A percentile compares a stretch with the other conserved stretches of the same genome.
Evolutionary conservation across 2,329 filamentous ascomycete genomes (phyloP).

Genomic region (Trichoderma sp.): DNA sequence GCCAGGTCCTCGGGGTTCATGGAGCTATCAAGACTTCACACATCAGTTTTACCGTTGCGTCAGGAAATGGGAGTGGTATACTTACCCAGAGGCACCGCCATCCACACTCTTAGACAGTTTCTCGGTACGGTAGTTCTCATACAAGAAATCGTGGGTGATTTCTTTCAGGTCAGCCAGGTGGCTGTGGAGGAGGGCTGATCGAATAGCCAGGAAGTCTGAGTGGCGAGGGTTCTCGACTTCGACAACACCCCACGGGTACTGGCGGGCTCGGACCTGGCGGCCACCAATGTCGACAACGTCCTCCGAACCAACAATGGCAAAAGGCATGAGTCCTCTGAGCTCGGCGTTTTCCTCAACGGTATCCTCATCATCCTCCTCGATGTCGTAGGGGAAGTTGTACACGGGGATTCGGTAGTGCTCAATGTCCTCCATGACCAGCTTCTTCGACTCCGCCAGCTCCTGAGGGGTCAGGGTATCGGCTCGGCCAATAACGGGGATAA

Average conservation of each 20-base stretch:
- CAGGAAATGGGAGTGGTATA: slow-evolving; percentile 39
- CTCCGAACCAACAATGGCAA: slow-evolving; percentile 97
- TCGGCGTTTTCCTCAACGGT: slow-evolving; percentile 99
- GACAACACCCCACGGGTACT: slow-evolving; percentile 98
- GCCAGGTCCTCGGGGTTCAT: slow-evolving; percentile 98
- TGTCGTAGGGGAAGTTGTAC: slow-evolving; percentile 99
- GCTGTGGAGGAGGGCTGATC: slow-evolving; percentile 94
- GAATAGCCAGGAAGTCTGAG: slow-evolving; percentile 96
- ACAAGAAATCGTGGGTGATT: slow-evolving; percentile 99
- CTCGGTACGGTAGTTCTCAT: slow-evolving; percentile 99
- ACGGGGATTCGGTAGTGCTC: slow-evolving; percentile 99
- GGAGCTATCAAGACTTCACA: slow-evolving; percentile 64
- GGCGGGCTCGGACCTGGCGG: slow-evolving; percentile 86
- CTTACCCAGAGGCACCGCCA: slow-evolving; percentile 83
- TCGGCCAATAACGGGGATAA: slow-evolving; percentile 98
- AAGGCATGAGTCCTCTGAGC: slow-evolving; percentile 95
- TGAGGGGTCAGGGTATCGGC: slow-evolving; percentile 95
- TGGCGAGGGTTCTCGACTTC: slow-evolving; percentile 99
- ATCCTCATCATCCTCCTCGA: slow-evolving; percentile 98
- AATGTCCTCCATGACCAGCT: slow-evolving; percentile 99
- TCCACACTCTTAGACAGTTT: slow-evolving; percentile 99
- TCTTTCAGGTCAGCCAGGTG: slow-evolving; percentile 98
- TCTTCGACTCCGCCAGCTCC: slow-evolving; percentile 98
- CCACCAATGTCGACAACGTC: slow-evolving; percentile 93
- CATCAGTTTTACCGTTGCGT: slow-evolving; percentile 34